Evolutionary conservation across 1,139 yeast species (phyloP), one percentile per base, ranked within the genome.

Genomic region (Hemisphaericaspora lyxosophila): DNA sequence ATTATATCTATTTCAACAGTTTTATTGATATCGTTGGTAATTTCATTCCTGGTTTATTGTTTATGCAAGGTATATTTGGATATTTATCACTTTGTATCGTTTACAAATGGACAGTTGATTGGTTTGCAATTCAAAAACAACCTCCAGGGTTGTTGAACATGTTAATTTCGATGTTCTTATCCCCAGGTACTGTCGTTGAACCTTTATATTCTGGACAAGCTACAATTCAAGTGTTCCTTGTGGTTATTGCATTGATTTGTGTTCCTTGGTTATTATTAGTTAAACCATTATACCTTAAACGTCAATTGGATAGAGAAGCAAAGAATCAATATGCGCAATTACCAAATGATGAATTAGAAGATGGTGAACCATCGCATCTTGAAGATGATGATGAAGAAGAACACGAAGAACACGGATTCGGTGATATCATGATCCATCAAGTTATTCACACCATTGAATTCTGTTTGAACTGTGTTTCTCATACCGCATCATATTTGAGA

Each of bases 1-100:
- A 85, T 55, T 80, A 80, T 44, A 45, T 73, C 34, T 69, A 78
- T 54, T 82, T 73, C 57, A 61, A 75, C 24, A 81, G 87, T 38
- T 54, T 60, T 35, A 73, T 85, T 50, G 92, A 85, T 56, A 75
- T 85, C 33, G 55, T 83, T 41, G 94, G 94, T 46, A 85, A 85
- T 59, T 85, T 85, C 51, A 65, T 84, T 40, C 94, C 95, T 11
- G 90, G 94, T 26, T 67, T 85, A 41, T 66, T 85, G 40, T 85
- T 85, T 61, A 83, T 85, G 92, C 90, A 83, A 59, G 82, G 87
- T 37, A 85, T 85, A 39, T 85, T 85, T 56, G 95, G 95, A 17
- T 85, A 85, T 54, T 67, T 85, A 43, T 75, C 89, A 0, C 61
- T 83, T 42, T 75, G 85, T 48, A 85, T 85, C 45, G 75, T 85